Percentiles rank a stretch among this genome's conserved stretches.
Evolutionary conservation across 495 filamentous ascomycete species (phyloP).

Genomic region (Hamigera avellanea): DNA sequence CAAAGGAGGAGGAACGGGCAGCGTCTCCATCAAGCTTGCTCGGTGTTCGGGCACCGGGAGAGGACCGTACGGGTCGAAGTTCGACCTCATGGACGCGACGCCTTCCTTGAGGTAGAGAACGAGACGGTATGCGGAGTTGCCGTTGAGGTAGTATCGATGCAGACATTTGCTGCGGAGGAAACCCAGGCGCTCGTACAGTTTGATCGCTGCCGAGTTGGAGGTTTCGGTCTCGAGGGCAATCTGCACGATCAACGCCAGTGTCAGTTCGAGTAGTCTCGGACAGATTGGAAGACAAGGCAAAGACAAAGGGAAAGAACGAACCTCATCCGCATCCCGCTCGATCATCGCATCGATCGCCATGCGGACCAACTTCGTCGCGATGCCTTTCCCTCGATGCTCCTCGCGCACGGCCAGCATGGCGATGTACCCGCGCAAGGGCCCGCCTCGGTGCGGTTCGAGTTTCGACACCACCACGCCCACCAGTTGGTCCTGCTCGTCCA

Average conservation of each 20-base stretch:
- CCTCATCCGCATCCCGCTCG: constrained; percentile 74
- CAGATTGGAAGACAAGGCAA: constrained; percentile 6
- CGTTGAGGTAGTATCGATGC: constrained; percentile 94
- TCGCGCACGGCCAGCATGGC: constrained; percentile 91
- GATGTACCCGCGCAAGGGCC: constrained; percentile 87
- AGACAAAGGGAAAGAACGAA: constrained; percentile 19
- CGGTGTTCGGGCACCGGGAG: no score
- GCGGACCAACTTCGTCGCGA: constrained; percentile 79
- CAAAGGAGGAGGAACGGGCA: constrained; percentile 7
- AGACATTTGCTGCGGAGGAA: constrained; percentile 89
- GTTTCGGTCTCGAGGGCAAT: constrained; percentile 95
- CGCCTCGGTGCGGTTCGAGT: constrained; percentile 73
- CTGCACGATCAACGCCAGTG: constrained; percentile 16
- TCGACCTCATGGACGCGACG: constrained; percentile 26
- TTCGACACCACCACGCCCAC: constrained; percentile 95
- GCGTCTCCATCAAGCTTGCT: no score
- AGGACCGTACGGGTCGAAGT: constrained; percentile 23
- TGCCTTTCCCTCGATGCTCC: constrained; percentile 69
- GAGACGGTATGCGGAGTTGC: constrained; percentile 85
- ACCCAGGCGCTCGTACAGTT: constrained; percentile 85
- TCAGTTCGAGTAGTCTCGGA: no score
- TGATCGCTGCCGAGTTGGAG: constrained; percentile 83
- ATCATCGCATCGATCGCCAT: constrained; percentile 92
- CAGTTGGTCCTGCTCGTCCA: constrained; percentile 46
- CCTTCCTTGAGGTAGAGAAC: constrained; percentile 71